phyloP scores from a whole-genome alignment of 208 protist species.

The Trypanosoma theileri region DNA sequence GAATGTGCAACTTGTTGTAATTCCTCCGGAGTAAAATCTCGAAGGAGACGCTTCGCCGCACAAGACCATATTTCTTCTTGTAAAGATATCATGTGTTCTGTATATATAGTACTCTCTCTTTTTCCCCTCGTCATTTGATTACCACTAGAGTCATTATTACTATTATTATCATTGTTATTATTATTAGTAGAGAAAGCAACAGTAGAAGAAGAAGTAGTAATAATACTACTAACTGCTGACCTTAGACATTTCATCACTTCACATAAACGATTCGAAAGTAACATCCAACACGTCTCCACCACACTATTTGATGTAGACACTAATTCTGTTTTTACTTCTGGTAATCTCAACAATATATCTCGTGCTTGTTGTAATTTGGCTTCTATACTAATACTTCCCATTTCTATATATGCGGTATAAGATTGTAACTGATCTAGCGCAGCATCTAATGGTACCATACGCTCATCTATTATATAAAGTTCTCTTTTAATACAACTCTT shows the following conservation, averaged over 20 bases:
- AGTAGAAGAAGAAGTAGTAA: not conserved
- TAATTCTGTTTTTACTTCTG: too few species aligned
- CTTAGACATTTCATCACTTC: not conserved
- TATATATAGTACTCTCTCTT: not conserved
- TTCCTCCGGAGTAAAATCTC: constrained; percentile 7
- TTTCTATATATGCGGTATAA: not conserved
- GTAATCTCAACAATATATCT: not conserved
- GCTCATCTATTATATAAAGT: constrained; percentile 7
- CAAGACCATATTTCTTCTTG: constrained; percentile 17
- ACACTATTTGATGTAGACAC: not conserved
- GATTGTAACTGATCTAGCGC: not conserved
- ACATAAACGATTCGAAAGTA: constrained; percentile 2
- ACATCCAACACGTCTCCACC: constrained; percentile 9
- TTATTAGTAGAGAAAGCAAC: too few species aligned
- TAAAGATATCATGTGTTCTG: constrained; percentile 18
- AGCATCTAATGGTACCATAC: constrained; percentile 17
- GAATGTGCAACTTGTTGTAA: not conserved
- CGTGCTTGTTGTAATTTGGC: not conserved
- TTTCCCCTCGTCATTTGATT: not conserved
- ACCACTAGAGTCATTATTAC: not conserved
- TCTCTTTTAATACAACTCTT: not conserved
- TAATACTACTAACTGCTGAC: not conserved
- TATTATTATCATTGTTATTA: not conserved
- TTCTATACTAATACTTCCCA: not conserved
- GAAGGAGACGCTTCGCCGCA: constrained; percentile 6